Evolutionary conservation across 2,329 filamentous ascomycete genomes (phyloP).

Genomic region (Rhynchosporium agropyri): DNA sequence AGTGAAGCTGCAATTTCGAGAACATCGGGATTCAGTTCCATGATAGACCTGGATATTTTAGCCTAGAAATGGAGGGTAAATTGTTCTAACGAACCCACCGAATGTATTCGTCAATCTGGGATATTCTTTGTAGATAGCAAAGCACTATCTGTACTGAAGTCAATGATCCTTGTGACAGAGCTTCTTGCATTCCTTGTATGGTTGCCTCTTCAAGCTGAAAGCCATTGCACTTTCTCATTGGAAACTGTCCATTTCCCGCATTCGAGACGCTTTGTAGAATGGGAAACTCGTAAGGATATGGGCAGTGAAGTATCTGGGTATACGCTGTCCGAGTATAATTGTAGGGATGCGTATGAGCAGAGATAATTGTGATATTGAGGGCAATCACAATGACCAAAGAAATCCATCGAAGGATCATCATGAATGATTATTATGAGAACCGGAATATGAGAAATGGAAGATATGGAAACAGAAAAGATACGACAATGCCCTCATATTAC

Average conservation of each 20-base stretch:
- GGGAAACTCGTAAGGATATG: conserved; percentile 46
- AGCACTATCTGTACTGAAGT: conserved; percentile 59
- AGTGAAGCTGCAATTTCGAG: conserved; percentile 61
- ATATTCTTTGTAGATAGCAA: conserved; percentile 65
- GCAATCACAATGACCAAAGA: not conserved
- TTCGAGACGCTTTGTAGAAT: conserved; percentile 41
- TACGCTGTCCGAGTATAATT: conserved; percentile 37
- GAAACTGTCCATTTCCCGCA: conserved; percentile 49
- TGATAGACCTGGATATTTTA: conserved; percentile 50
- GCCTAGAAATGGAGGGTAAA: conserved; percentile 13
- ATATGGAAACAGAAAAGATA: not conserved
- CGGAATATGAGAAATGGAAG: not conserved
- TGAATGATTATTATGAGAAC: not conserved
- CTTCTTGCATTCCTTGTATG: conserved; percentile 66
- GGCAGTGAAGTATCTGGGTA: conserved; percentile 43
- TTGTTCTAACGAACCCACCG: conserved; percentile 48
- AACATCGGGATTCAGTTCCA: conserved; percentile 70
- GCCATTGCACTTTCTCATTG: conserved; percentile 63
- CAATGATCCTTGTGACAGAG: conserved; percentile 56
- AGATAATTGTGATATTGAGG: conserved; percentile 3
- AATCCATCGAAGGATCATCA: not conserved
- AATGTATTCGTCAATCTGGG: conserved; percentile 66
- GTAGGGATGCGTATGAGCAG: conserved; percentile 16
- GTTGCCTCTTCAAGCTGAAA: conserved; percentile 69
- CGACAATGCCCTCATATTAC: not conserved